Base-by-base conservation (phyloP, 495 filamentous ascomycete genomes). In the Cladorrhinum samala region DNA sequence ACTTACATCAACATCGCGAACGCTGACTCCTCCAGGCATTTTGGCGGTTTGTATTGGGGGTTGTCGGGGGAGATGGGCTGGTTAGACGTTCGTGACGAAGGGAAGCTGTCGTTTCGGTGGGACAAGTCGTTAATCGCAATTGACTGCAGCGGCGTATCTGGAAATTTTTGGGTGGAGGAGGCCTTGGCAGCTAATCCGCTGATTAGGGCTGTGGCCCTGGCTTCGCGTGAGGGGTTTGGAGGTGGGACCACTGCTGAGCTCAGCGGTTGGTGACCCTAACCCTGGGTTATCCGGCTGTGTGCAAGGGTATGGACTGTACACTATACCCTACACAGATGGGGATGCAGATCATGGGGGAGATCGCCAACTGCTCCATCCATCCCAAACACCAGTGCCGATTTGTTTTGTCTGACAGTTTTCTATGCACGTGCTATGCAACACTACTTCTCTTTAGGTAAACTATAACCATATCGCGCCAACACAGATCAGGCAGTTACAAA, bases 1-100 rank as follows among this genome's bases (percentile, higher is more conserved):
- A 83, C 86, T 78, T 83, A 90, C 88, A 80, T 91, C 88, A 71
- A 92, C 88, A 81, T 92, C 88, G 73, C 88, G 88, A 75, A 92
- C 88, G 67, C 79, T 84, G 74, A 88, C 82, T 77, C 88, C 73
- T 67, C 74, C 88, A 76, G 85, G 79, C 88, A 92, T 92, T 69
- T 77, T 89, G 75, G 79, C 81, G 79, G 78, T 78, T 71, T 72
- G 58, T 50, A 40, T 41, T 17, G 50, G 47, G 48, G 56, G 24
- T 25, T 24, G 52, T 60, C 38, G 47, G 46, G 40, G 57, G 55
- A 56, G 49, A 58, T 43, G 50, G n/a, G 47, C 17, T 48, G 21
- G 33, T 52, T 64, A 59, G 38, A 51, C 55, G 62, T 62, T 62
- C 62, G 62, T 63, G 51, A 53, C 59, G 47, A 48, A 33, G 50